phyloP scores from a whole-genome alignment of 108 stramenopile species.

The Phaeodactylum tricornutum region DNA sequence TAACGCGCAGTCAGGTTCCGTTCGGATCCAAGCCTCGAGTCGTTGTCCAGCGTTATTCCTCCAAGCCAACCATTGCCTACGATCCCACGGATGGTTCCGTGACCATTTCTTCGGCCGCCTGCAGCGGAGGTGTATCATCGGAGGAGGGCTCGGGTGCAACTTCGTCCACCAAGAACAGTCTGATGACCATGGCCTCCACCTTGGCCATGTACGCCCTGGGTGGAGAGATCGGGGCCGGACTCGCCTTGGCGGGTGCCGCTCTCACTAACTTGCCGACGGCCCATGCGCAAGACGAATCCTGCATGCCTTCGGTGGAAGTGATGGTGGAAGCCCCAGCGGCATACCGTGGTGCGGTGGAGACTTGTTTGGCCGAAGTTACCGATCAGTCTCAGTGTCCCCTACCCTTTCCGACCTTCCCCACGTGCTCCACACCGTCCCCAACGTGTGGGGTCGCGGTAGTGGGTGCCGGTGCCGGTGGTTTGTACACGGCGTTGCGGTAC shows the following conservation, averaged over 20 bases:
- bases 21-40: conserved; percentile 5
- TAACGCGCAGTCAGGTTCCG: not conserved
- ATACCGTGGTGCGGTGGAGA: conserved; percentile 14
- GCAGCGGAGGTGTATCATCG: not conserved
- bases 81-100: not conserved
- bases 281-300: not conserved
- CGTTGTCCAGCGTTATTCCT: conserved; percentile 1
- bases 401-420: conserved; percentile 18
- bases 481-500: too few species aligned
- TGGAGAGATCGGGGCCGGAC: too few species aligned
- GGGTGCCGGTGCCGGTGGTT: too few species aligned
- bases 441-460: too few species aligned
- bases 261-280: too few species aligned
- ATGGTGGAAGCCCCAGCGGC: conserved; percentile 16
- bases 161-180: not conserved
- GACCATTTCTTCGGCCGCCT: not conserved
- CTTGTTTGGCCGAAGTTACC: conserved; percentile 5
- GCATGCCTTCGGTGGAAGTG: conserved; percentile 13
- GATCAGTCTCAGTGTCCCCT: conserved; percentile 14
- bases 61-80: not conserved
- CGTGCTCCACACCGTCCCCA: conserved; percentile 3
- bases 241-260: too few species aligned
- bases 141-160: not conserved
- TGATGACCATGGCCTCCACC: not conserved
- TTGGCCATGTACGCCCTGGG: too few species aligned